phyloP scores from a whole-genome alignment of 345 rosid species.

The Tarenaya hassleriana region DNA sequence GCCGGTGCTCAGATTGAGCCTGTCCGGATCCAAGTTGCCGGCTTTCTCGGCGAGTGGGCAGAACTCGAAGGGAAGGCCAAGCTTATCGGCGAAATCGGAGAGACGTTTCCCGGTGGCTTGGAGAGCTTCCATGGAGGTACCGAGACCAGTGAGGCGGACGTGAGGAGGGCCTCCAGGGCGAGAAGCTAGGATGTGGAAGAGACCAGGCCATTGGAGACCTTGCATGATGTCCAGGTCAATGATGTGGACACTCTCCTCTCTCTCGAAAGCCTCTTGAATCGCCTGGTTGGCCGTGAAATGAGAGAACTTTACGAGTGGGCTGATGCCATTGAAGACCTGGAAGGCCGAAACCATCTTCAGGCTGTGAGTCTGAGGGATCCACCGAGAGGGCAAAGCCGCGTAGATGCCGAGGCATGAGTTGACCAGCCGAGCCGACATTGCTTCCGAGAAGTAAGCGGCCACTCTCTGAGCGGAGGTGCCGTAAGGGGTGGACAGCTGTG shows the following conservation, averaged over 20 bases:
- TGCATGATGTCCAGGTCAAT: constrained; percentile 97
- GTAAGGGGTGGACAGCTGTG: constrained; percentile 81
- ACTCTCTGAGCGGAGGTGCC: constrained; percentile 98
- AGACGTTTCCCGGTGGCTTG: constrained; percentile 90
- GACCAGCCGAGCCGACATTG: constrained; percentile 86
- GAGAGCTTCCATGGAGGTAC: constrained; percentile 81
- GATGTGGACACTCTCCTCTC: constrained; percentile 91
- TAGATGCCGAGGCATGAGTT: constrained; percentile 84
- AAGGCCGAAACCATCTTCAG: constrained; percentile 90
- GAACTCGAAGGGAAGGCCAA: constrained; percentile 85
- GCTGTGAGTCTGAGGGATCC: constrained; percentile 57
- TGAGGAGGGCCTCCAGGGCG: constrained; percentile 92
- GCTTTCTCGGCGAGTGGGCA: constrained; percentile 78
- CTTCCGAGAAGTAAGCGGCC: constrained; percentile 97
- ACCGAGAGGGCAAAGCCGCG: constrained; percentile 58
- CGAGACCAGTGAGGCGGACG: constrained; percentile 90
- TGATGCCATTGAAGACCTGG: constrained; percentile 93
- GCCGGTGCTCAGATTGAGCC: constrained; percentile 60
- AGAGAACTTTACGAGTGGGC: constrained; percentile 95
- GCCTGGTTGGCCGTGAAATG: constrained; percentile 98
- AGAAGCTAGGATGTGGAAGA: constrained; percentile 85
- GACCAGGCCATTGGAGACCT: constrained; percentile 98
- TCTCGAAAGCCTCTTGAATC: constrained; percentile 91
- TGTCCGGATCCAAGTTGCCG: constrained; percentile 75
- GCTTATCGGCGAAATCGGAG: constrained; percentile 82